A percentile compares a stretch with the other conserved stretches of the same genome.
phyloP scores from a whole-genome alignment of 2,329 filamentous ascomycete species.

The Pyrenochaeta sp. region DNA sequence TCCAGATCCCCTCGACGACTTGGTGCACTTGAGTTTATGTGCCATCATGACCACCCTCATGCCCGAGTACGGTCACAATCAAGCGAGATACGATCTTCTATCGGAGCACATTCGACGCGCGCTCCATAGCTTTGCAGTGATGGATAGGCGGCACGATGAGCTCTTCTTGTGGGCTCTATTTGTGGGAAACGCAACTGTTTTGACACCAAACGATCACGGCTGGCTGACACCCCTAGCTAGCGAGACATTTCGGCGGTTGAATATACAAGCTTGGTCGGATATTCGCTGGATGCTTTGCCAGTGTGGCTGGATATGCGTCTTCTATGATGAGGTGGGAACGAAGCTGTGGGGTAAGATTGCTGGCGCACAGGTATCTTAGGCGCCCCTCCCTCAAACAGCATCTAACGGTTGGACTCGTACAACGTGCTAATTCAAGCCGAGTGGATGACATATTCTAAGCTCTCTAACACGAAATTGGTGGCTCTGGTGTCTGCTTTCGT shows the following conservation, averaged over 20 bases:
- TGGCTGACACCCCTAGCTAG: constrained; percentile 1
- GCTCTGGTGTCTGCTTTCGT: no score
- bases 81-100: constrained; percentile 11
- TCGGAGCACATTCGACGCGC: neutral
- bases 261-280: constrained; percentile 2
- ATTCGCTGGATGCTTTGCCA: neutral
- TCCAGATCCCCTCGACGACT: constrained; percentile 1
- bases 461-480: no score
- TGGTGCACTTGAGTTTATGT: constrained; percentile 12
- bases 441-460: no score
- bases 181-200: constrained; percentile 5
- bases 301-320: constrained; percentile 11
- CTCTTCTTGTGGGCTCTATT: constrained; percentile 14
- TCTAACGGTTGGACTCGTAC: no score
- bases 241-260: neutral
- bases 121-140: neutral
- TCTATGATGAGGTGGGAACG: constrained; percentile 4
- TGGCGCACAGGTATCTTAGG: neutral
- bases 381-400: no score
- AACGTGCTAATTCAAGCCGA: no score
- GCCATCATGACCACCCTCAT: constrained; percentile 15
- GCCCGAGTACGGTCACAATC: constrained; percentile 14
- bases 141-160: neutral
- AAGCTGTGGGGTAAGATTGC: neutral
- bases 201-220: constrained; percentile 1